Conservation (phyloP, 345 rosid species). For the Anacardium occidentale region DNA sequence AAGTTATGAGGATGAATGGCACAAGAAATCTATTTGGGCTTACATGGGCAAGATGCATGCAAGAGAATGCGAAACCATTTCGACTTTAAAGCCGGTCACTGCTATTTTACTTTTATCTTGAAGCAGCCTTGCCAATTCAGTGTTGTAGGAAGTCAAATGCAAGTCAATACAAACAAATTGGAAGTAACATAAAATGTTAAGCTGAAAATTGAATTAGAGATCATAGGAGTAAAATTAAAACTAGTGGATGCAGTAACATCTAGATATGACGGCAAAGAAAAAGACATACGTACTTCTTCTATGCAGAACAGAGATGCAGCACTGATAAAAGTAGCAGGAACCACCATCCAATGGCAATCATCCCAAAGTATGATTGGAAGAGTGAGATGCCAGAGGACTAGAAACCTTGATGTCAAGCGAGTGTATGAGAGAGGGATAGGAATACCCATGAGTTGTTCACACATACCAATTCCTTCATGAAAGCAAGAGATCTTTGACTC, state of each 20-base stretch:
- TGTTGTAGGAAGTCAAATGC: not conserved
- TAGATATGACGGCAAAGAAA: not conserved
- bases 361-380: conserved; percentile 97
- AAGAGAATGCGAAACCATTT: too few species aligned
- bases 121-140: not conserved
- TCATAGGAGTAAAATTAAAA: not conserved
- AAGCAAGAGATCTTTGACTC: conserved; percentile 69
- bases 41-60: too few species aligned
- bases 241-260: not conserved
- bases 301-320: conserved; percentile 98
- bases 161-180: not conserved
- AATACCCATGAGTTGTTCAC: conserved; percentile 80
- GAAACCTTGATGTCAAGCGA: conserved; percentile 88
- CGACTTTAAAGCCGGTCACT: too few species aligned
- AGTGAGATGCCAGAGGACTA: conserved; percentile 93
- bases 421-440: conserved; percentile 96
- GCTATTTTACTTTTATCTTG: too few species aligned
- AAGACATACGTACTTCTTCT: conserved; percentile 63
- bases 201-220: not conserved
- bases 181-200: too few species aligned
- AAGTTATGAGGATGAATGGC: too few species aligned
- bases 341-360: conserved; percentile 96
- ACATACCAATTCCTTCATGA: conserved; percentile 83
- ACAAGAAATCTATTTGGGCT: not conserved
- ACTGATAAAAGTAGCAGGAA: conserved; percentile 92